Percentiles rank a stretch among this genome's conserved stretches.
Conservation (phyloP, 2,329 filamentous ascomycete species). For the Sporothrix sp. region DNA sequence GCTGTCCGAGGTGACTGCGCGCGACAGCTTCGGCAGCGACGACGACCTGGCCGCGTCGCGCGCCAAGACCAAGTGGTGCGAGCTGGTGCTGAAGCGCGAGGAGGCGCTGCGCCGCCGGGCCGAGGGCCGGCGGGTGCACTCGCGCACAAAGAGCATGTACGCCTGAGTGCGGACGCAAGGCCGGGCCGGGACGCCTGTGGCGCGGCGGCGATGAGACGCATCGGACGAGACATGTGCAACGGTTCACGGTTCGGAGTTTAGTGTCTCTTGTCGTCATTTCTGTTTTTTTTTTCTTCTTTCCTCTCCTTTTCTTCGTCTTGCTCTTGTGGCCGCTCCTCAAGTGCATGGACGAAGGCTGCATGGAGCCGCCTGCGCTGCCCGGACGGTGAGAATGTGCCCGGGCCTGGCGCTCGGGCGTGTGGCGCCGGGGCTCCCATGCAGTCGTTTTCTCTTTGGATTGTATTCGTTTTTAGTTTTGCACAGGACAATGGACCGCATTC, state of each 20-base stretch:
- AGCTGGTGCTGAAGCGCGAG: slow-evolving; percentile 55
- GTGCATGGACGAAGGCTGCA: slow-evolving; percentile 6
- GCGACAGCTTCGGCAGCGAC: slow-evolving; percentile 33
- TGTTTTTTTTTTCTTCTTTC: slow-evolving; percentile 15
- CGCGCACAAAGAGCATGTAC: slow-evolving; percentile 50
- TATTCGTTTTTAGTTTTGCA: slow-evolving; percentile 11
- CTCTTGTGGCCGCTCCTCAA: slow-evolving; percentile 4
- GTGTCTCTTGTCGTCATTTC: slow-evolving; percentile 10
- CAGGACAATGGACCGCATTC: slow-evolving; percentile 9
- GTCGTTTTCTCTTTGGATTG: slow-evolving; percentile 14
- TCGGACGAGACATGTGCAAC: slow-evolving; percentile 1
- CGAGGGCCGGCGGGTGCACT: slow-evolving; percentile 43
- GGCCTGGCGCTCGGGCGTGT: slow-evolving; percentile 14
- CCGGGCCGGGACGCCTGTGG: not conserved
- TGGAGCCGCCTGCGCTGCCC: not conserved
- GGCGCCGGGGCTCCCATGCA: slow-evolving; percentile 1
- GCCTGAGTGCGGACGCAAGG: slow-evolving; percentile 27
- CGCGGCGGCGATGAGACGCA: no score
- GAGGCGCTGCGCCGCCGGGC: slow-evolving; percentile 47
- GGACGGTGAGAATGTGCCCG: slow-evolving; percentile 8
- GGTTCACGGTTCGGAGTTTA: slow-evolving; percentile 10
- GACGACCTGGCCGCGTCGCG: slow-evolving; percentile 33
- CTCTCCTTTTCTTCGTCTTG: slow-evolving; percentile 11
- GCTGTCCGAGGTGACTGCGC: slow-evolving; percentile 60
- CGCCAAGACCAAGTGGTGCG: slow-evolving; percentile 53